Evolutionary conservation across 257 asterid genomes (phyloP).

Genomic region (Ilex asprella): DNA sequence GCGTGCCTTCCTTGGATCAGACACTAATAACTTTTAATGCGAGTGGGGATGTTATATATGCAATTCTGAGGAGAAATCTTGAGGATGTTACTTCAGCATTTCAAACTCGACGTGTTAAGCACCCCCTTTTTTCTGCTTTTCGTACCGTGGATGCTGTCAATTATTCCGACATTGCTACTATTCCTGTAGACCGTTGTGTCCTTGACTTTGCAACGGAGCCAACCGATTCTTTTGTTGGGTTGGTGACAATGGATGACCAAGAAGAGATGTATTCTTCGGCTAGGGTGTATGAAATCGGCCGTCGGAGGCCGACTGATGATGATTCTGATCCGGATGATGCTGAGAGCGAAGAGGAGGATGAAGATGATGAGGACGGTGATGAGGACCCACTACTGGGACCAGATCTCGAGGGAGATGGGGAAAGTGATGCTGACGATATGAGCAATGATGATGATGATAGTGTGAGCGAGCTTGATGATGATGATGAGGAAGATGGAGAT

Average conservation of each 20-base stretch:
- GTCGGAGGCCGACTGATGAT: conserved; percentile 86
- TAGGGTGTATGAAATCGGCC: conserved; percentile 85
- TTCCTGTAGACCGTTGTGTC: conserved; percentile 88
- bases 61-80: conserved; percentile 80
- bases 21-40: conserved; percentile 80
- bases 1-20: conserved; percentile 85
- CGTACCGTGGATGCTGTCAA: conserved; percentile 93
- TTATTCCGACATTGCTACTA: conserved; percentile 87
- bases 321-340: conserved; percentile 99
- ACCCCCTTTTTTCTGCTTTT: conserved; percentile 89
- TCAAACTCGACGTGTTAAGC: conserved; percentile 77
- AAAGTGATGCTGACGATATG: conserved; percentile 65
- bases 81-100: conserved; percentile 86
- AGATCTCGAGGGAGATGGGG: conserved; percentile 60
- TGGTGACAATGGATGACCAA: conserved; percentile 88
- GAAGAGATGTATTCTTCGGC: conserved; percentile 96
- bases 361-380: conserved; percentile 59
- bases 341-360: conserved; percentile 81
- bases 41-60: conserved; percentile 88
- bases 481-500: conserved; percentile 78
- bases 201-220: conserved; percentile 91
- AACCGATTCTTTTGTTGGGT: conserved; percentile 90
- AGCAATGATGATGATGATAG: conserved; percentile 56
- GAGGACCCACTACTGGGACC: conserved; percentile 58
- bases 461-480: conserved; percentile 60